These are phyloP conservation scores for Globisporangium echinulatum DNA, from an alignment of 352 stramenopile species.

Conservation along the genomic window DNA sequence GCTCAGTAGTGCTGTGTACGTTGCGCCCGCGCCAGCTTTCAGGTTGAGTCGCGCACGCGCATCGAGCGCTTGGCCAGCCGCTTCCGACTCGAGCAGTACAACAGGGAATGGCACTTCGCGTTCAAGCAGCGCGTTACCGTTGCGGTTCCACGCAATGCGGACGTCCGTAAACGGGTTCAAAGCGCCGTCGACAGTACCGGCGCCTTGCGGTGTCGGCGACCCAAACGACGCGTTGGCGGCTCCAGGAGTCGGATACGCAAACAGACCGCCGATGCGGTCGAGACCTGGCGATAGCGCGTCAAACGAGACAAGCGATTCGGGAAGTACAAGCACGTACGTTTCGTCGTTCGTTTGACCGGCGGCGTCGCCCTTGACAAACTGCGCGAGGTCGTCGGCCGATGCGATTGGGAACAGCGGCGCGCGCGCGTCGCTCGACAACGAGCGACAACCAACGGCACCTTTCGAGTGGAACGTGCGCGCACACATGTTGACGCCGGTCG, in stretches of 20 bases:
- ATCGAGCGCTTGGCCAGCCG: slow-evolving; percentile 32
- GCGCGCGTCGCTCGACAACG: slow-evolving; percentile 44
- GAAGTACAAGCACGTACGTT: slow-evolving; percentile 64
- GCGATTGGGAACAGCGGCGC: slow-evolving; percentile 44
- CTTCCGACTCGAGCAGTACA: slow-evolving; percentile 48
- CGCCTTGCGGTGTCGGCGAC: slow-evolving; percentile 46
- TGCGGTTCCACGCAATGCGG: slow-evolving; percentile 64
- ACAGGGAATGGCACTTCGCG: slow-evolving; percentile 51
- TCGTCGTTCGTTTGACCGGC: slow-evolving; percentile 15
- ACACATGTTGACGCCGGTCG: slow-evolving; percentile 58
- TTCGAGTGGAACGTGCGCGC: slow-evolving; percentile 71
- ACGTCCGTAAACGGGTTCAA: slow-evolving; percentile 64
- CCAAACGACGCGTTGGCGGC: slow-evolving; percentile 47
- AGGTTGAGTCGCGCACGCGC: slow-evolving; percentile 55
- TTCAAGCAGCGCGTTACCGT: slow-evolving; percentile 37
- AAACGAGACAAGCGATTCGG: slow-evolving; percentile 45
- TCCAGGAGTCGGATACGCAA: slow-evolving; percentile 37
- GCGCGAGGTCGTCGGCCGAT: slow-evolving; percentile 30
- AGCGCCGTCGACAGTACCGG: slow-evolving; percentile 41
- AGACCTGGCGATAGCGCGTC: slow-evolving; percentile 22
- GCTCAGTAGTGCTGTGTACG: slow-evolving; percentile 76
- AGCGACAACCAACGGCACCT: slow-evolving; percentile 63
- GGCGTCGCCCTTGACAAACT: slow-evolving; percentile 29
- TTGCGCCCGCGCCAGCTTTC: slow-evolving; percentile 30
- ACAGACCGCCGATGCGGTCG: slow-evolving; percentile 46